These are phyloP conservation scores for Testicularia cyperi DNA, from an alignment of 1,284 basidiomycete species.

Conservation along the genomic window DNA sequence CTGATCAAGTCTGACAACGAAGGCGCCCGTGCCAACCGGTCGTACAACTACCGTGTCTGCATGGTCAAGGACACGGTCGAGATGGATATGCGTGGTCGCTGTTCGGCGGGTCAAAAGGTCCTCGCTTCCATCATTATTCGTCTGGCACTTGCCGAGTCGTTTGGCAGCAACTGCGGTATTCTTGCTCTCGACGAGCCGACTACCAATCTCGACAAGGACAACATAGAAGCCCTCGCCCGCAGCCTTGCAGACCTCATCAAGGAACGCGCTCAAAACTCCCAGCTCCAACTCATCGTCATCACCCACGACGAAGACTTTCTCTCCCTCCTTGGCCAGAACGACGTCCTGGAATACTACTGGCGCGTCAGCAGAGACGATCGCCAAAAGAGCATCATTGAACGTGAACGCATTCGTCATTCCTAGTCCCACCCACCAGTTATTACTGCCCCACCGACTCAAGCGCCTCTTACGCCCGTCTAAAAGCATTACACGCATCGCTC, in stretches of 20 bases:
- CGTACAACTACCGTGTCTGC: constrained; percentile 95
- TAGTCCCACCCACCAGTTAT: too few species aligned
- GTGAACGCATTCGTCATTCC: constrained; percentile 39
- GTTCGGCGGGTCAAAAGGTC: constrained; percentile 98
- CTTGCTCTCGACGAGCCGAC: constrained; percentile 97
- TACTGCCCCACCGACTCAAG: too few species aligned
- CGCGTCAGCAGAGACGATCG: constrained; percentile 49
- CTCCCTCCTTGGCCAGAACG: constrained; percentile 45
- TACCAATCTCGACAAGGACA: constrained; percentile 93
- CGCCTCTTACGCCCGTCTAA: too few species aligned
- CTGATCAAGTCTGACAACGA: constrained; percentile 92
- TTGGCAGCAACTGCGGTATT: constrained; percentile 95
- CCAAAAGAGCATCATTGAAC: constrained; percentile 46
- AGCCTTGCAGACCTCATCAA: constrained; percentile 74
- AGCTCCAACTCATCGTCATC: constrained; percentile 97
- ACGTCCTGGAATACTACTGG: constrained; percentile 56
- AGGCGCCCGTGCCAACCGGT: constrained; percentile 65
- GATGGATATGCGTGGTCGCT: constrained; percentile 99
- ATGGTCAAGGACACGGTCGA: constrained; percentile 99
- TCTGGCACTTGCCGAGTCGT: constrained; percentile 94
- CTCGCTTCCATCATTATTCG: constrained; percentile 98
- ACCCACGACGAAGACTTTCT: constrained; percentile 59
- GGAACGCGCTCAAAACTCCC: constrained; percentile 67
- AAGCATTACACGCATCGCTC: too few species aligned
- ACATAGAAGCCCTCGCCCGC: constrained; percentile 88